Evolutionary conservation across 176 grass and related monocot genomes (phyloP), one percentile per base, ranked within the genome.

Genomic region (Aegilops sharonensis): DNA sequence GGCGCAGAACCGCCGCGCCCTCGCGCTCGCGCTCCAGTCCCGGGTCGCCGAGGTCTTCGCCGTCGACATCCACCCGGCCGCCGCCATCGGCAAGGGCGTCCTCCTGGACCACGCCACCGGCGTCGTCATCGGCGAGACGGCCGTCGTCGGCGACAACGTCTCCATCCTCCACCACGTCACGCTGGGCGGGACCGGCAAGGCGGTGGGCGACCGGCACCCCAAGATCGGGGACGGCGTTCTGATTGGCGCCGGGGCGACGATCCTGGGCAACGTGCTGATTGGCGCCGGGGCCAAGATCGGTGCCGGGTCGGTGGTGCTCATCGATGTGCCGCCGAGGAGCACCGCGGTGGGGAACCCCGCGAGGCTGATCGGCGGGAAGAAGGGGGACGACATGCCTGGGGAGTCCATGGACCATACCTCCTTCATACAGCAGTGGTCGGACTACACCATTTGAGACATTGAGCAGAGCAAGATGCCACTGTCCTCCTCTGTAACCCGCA

Each of bases 91-190:
- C 8, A 94, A 88, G 84, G 95, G 95, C 20, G 6, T 98, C 78
- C 95, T 98, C 68, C 93, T 98, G 0, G 95, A 98, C 78, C 95
- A 98, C 75, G 95, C 95, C 67, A 98, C 95, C 8, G 95, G 93
- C 21, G 88, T 98, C 36, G 93, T 98, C 72, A 87, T 98, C 65
- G 95, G 95, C 35, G 95, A 98, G 88, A 98, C 95, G 6, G 95
- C 95, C 77, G 93, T 98, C 35, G 86, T 98, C 18, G 95, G 95
- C 21, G 91, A 95, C 90, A 98, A 95, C 81, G 95, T 98, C 34
- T 98, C 95, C 29, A 94, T 98, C 81, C 95, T 98, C 52, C 95
- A 98, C 84, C 95, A 98, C 81, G 95, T 98, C 15, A 98, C 95
- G 52, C 95, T 98, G 8, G 95, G 93, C 5, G 95, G 95, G 29